Percentiles rank a stretch among this genome's conserved stretches.
Conservation (phyloP, 192 early-diverging fungal genomes). For the Spizellomyces punctatus region DNA sequence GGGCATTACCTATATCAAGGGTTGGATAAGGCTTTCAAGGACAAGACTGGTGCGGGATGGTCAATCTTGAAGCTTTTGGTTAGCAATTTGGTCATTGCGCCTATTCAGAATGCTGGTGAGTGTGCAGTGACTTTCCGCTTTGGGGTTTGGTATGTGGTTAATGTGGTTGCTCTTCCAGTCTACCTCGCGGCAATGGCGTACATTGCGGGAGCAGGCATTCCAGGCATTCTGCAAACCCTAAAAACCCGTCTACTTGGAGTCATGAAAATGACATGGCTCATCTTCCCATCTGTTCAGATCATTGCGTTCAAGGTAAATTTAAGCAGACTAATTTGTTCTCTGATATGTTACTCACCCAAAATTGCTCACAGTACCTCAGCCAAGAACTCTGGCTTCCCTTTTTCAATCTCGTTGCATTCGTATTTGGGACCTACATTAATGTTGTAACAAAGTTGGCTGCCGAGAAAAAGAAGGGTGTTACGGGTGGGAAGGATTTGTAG, state of each 20-base stretch:
- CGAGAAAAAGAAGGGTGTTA: not conserved
- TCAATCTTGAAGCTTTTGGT: conserved; percentile 74
- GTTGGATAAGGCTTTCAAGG: conserved; percentile 74
- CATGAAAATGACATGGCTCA: conserved; percentile 76
- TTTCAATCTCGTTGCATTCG: conserved; percentile 84
- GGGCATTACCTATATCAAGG: conserved; percentile 78
- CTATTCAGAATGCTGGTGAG: conserved; percentile 82
- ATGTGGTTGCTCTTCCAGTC: conserved; percentile 41
- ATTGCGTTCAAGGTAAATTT: conserved; percentile 64
- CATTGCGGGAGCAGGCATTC: conserved; percentile 71
- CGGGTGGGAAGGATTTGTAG: conserved; percentile 13
- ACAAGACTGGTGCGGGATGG: conserved; percentile 60
- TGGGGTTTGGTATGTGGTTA: not conserved
- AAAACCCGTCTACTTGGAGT: conserved; percentile 65
- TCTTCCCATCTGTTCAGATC: conserved; percentile 77
- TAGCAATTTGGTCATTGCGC: conserved; percentile 78
- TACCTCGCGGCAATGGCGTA: conserved; percentile 82
- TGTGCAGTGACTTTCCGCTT: not conserved
- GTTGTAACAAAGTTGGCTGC: conserved; percentile 65
- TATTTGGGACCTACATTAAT: conserved; percentile 56
- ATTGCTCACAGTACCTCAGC: conserved; percentile 55
- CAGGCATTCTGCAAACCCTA: conserved; percentile 59
- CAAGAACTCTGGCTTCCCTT: conserved; percentile 86
- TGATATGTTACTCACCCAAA: not conserved
- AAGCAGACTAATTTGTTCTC: not conserved